Evolutionary conservation across 768 basidiomycete species (phyloP).

Genomic region (Suillus subluteus): DNA sequence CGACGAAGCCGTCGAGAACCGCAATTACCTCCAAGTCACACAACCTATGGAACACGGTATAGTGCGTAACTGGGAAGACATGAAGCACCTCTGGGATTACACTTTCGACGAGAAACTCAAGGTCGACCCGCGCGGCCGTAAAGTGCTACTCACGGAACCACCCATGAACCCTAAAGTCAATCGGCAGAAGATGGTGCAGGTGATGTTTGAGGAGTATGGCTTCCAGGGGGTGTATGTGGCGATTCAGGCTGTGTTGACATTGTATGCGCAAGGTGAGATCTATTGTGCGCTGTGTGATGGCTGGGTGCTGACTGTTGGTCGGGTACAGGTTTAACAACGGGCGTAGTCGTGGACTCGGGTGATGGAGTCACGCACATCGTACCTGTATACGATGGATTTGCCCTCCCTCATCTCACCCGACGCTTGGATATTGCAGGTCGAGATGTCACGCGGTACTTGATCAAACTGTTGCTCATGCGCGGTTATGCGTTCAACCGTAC

Average conservation of each 20-base stretch:
- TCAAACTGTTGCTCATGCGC: constrained; percentile 99
- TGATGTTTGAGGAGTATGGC: constrained; percentile 99
- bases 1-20: constrained; percentile 92
- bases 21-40: constrained; percentile 94
- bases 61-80: constrained; percentile 98
- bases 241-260: constrained; percentile 96
- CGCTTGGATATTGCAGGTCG: constrained; percentile 97
- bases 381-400: constrained; percentile 96
- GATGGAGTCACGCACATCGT: constrained; percentile 99
- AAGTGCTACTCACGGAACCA: constrained; percentile 94
- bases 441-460: constrained; percentile 97
- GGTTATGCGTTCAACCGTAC: constrained; percentile 99
- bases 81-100: constrained; percentile 98
- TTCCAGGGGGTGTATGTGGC: constrained; percentile 96
- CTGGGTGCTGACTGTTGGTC: neutral
- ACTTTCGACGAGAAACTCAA: constrained; percentile 96
- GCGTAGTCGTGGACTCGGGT: constrained; percentile 98
- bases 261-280: constrained; percentile 93
- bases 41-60: constrained; percentile 99
- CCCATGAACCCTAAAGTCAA: constrained; percentile 99
- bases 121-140: constrained; percentile 83
- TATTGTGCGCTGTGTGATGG: constrained; percentile 3
- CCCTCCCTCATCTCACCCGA: constrained; percentile 92
- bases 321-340: constrained; percentile 86
- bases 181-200: constrained; percentile 91